Base-by-base conservation (phyloP, 73 alveolate genomes). In the Paramecium caudatum region DNA sequence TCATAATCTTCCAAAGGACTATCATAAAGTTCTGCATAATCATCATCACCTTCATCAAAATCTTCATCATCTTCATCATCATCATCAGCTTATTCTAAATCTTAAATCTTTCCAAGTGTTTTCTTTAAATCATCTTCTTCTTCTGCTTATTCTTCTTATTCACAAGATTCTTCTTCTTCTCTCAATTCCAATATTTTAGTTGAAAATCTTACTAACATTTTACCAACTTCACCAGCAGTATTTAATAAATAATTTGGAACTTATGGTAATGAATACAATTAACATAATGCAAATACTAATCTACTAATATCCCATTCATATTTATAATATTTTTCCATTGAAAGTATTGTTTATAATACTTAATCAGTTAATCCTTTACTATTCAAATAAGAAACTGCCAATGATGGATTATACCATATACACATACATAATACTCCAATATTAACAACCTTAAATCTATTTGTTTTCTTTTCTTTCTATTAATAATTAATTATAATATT, bases 401-500 rank as follows among this genome's bases (percentile, higher is more conserved):
- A 65, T 34, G 19, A 13, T 9, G 96, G 48, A 55, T 94, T 94
- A 91, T 94, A 94, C 91, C 94, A 94, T 85, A 94, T 81, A 12
- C 94, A 82, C 95, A 94, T 83, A 17, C 93, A 83, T 19, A 94
- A 37, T n/a, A 94, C 84, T 82, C 94, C 94, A 16, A 94, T 16
- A 43, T 92, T 36, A 69, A 90, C 70, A 33, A 94, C 83, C 55
- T 46, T 90, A 70, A 81, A 83, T 41, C 65, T 78, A 48, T 82
- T 94, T 12, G 92, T 80, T 32, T 70, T 45, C 37, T 85, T 65
- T 33, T 69, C 46, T 41, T 82, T 43, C 83, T 65, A 65, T 30
- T 30, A n/a, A 13, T 33, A 30, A 33, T 33, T 17, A 10, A 65
- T 10, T 12, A 3, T 13, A 65, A 25, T 25, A 12, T 25, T 65